Percentiles rank a stretch among this genome's conserved stretches.
Conservation (phyloP, 2,329 filamentous ascomycete species). For the Hirsutella minnesotensis region DNA sequence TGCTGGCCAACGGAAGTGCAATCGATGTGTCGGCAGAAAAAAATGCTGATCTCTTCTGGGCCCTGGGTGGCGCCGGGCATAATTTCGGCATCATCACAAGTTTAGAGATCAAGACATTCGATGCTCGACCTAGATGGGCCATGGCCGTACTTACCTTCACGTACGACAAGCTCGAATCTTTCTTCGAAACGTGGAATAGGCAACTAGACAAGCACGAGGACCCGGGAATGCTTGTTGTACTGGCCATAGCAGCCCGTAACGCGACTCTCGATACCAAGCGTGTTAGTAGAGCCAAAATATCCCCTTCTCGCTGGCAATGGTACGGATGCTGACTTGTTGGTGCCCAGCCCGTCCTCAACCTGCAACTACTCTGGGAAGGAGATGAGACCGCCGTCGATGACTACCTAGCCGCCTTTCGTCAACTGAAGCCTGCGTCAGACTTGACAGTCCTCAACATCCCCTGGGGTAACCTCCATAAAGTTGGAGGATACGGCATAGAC, state of each 20-base stretch:
- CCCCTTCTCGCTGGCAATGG: no score
- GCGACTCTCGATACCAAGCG: neutral
- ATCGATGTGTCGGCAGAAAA: constrained; percentile 8
- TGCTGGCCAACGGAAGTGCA: constrained; percentile 16
- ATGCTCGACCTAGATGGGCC: neutral
- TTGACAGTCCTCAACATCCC: neutral
- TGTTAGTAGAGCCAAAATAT: no score
- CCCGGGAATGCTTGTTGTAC: neutral
- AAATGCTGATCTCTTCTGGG: constrained; percentile 23
- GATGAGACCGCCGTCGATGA: neutral
- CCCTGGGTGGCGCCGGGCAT: constrained; percentile 17
- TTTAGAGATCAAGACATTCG: constrained; percentile 17
- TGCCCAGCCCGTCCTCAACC: constrained; percentile 4
- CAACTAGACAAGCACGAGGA: neutral
- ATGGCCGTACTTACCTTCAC: neutral
- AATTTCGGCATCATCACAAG: constrained; percentile 21
- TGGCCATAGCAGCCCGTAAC: neutral
- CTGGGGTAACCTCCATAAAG: constrained; percentile 3
- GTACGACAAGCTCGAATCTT: neutral
- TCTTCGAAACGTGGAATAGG: constrained; percentile 2
- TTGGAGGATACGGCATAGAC: constrained; percentile 2
- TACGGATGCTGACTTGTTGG: no score
- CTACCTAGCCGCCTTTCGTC: constrained; percentile 6
- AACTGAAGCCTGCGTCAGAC: constrained; percentile 1
- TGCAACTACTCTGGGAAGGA: constrained; percentile 5